Conservation (phyloP, 306 rosid genomes). For the Fagus crenata region DNA sequence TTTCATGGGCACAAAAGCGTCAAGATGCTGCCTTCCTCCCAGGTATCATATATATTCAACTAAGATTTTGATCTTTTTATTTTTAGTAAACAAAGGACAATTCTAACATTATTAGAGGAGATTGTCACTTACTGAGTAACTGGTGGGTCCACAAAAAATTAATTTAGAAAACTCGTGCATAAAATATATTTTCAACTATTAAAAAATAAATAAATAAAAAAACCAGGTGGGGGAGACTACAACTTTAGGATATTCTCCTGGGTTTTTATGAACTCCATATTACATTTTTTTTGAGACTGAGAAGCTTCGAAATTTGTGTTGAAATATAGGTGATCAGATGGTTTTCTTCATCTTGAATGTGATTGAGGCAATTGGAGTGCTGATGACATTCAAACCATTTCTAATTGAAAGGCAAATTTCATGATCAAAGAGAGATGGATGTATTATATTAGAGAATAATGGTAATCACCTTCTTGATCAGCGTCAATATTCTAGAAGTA, state of each 20-base stretch:
- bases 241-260: too few species aligned
- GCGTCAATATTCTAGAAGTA: too few species aligned
- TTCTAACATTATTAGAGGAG: neutral
- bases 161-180: neutral
- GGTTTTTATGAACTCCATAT: too few species aligned
- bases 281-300: neutral
- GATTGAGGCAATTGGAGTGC: conserved; percentile 39
- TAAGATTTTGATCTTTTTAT: too few species aligned
- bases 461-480: too few species aligned
- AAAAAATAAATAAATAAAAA: too few species aligned
- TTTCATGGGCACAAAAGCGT: conserved; percentile 60
- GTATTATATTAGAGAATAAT: neutral
- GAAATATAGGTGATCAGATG: conserved; percentile 44
- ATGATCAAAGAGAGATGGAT: neutral
- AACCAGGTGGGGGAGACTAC: too few species aligned
- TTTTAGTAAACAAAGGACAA: neutral
- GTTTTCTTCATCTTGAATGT: conserved; percentile 49
- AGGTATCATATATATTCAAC: conserved; percentile 27
- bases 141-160: neutral
- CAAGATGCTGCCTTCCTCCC: conserved; percentile 50
- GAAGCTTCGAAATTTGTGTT: neutral
- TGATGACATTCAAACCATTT: conserved; percentile 56
- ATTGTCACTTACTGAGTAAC: neutral
- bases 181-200: too few species aligned
- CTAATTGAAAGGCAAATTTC: conserved; percentile 4